Base-by-base conservation (phyloP, 2,329 filamentous ascomycete genomes). In the Sporothrix protearum region DNA sequence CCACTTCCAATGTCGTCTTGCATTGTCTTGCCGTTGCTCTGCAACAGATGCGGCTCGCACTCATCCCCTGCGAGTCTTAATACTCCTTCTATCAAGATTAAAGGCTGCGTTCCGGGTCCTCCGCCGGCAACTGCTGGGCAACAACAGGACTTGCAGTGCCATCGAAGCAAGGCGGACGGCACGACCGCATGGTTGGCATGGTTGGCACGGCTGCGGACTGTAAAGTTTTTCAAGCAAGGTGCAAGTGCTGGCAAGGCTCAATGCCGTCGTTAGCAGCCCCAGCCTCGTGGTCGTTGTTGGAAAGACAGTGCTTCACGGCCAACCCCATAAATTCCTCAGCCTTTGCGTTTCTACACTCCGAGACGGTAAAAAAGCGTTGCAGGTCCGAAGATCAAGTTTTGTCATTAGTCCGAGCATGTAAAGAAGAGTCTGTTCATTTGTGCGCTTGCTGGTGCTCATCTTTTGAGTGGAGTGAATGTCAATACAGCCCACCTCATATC, bases 201-300 rank as follows among this genome's bases (percentile, higher is more conserved):
- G 59, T 45, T 63, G 59, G 36, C 59, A 64, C 59, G 36, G 59
- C 59, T 64, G 59, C 59, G 28, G 28, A 64, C 36, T 45, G 36
- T 22, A 2, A 39, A n/a, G 39, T 2, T 7, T 22, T 19, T 12
- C 22, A 8, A 33, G 14, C 19, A 12, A 55, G 14, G 53, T 30
- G 33, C 33, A 19, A 47, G 12, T 47, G 42, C 19, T 47, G 42
- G 42, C 42, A 47, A 47, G 42, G 42, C 42, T 47, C 19, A 12
- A 64, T 28, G 39, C 28, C n/a, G 36, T 45, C 59, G 59, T 64
- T 22, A 64, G 59, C 36, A 64, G 59, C 36, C 14, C 14, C 59
- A 64, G 59, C 59, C 59, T 64, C 59, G 59, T 39, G 22, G 59
- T 8, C 33, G 3, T 28, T 64, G n/a, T n/a, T n/a, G n/a, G n/a